A percentile compares a stretch with the other conserved stretches of the same genome.
Evolutionary conservation across 257 asterid genomes (phyloP).

Genomic region (Fraxinus excelsior): DNA sequence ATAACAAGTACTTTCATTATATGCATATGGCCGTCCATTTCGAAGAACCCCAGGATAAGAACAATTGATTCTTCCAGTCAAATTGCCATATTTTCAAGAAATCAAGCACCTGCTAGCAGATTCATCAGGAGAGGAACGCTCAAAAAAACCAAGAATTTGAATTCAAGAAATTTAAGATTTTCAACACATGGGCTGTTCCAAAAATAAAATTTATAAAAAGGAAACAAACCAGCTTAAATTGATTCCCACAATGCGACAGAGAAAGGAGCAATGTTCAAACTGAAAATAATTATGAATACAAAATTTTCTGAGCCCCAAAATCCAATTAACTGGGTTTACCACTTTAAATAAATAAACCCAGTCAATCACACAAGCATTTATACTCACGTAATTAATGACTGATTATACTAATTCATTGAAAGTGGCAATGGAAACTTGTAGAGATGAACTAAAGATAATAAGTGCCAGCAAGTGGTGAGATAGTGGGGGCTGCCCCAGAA

Average conservation of each 20-base stretch:
- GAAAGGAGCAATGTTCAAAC: background rate
- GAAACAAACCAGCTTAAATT: background rate
- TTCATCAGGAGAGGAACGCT: conserved; percentile 8
- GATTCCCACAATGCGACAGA: conserved; percentile 18
- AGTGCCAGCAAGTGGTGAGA: background rate
- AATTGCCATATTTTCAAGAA: conserved; percentile 32
- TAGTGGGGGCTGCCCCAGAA: background rate
- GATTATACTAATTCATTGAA: background rate
- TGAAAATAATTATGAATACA: background rate
- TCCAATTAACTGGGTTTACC: background rate
- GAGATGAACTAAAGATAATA: background rate
- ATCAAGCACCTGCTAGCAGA: conserved; percentile 30
- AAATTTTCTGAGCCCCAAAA: background rate
- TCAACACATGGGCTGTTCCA: conserved; percentile 9
- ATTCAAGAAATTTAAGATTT: conserved; percentile 13
- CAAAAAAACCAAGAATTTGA: conserved; percentile 20
- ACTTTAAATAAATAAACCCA: background rate
- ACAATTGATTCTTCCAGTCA: conserved; percentile 18
- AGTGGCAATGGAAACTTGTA: background rate
- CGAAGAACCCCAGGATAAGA: conserved; percentile 16
- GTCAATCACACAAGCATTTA: background rate
- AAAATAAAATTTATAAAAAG: background rate
- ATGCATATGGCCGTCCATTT: conserved; percentile 29
- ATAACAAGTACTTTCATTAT: conserved; percentile 34
- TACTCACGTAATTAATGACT: background rate